Evolutionary conservation across 164 flowering plant species (phyloP).

Genomic region (Piper longum): DNA sequence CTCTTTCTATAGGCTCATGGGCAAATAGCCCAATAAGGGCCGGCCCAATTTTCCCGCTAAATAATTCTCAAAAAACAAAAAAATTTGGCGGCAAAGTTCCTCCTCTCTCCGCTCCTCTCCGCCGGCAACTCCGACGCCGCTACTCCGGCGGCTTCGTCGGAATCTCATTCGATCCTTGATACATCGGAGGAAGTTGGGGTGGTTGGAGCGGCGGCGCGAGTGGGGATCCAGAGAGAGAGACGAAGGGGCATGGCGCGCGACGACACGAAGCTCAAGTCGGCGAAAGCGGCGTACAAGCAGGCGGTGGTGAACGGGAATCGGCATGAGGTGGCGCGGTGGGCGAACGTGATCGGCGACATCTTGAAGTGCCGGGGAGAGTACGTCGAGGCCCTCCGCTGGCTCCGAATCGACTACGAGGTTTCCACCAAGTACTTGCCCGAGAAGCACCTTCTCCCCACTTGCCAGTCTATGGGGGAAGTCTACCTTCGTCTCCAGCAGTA

Average conservation of each 20-base stretch:
- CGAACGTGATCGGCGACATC: constrained; percentile 74
- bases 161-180: too few species aligned
- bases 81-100: too few species aligned
- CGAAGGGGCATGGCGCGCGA: constrained; percentile 17
- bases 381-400: constrained; percentile 75
- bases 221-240: neutral
- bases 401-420: constrained; percentile 67
- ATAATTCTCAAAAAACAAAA: too few species aligned
- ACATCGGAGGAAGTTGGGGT: too few species aligned
- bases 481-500: constrained; percentile 54
- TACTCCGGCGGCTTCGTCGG: too few species aligned
- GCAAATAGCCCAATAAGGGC: too few species aligned
- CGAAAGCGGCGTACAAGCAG: constrained; percentile 53
- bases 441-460: constrained; percentile 68
- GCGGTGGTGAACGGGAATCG: constrained; percentile 58
- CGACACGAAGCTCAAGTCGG: constrained; percentile 33
- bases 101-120: too few species aligned
- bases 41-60: too few species aligned
- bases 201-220: neutral
- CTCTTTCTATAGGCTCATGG: too few species aligned
- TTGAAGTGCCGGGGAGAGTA: constrained; percentile 78
- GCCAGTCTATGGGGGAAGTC: constrained; percentile 88
- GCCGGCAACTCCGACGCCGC: too few species aligned
- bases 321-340: constrained; percentile 92
- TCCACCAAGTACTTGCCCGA: constrained; percentile 53